Conservation (phyloP, 2,329 filamentous ascomycete genomes). For the Gremmenia infestans region DNA sequence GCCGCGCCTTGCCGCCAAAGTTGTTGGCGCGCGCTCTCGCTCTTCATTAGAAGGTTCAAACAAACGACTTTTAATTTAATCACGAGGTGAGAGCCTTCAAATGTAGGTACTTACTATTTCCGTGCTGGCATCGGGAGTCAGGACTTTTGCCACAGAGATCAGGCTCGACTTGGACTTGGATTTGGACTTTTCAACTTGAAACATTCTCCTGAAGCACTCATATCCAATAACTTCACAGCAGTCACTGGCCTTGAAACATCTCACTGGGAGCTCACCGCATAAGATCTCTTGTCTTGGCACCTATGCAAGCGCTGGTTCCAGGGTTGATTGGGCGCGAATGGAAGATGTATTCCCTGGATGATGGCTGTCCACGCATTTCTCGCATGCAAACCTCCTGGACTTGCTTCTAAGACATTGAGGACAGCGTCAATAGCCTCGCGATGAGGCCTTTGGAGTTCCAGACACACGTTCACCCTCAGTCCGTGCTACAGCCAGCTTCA, state of each 20-base stretch:
- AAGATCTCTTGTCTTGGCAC: constrained; percentile 7
- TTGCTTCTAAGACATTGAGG: constrained; percentile 8
- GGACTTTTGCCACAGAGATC: too few species aligned
- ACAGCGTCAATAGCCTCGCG: constrained; percentile 6
- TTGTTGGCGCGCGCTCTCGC: too few species aligned
- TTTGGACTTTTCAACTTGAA: constrained; percentile 17
- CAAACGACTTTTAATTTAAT: too few species aligned
- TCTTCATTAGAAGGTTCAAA: too few species aligned
- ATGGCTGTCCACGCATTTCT: constrained; percentile 11
- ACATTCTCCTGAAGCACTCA: constrained; percentile 17
- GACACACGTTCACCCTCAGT: constrained; percentile 6
- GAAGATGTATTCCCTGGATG: constrained; percentile 10
- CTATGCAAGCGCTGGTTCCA: constrained; percentile 20
- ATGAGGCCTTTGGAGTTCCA: constrained; percentile 22
- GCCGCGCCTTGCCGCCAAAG: neutral
- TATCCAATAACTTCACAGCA: constrained; percentile 21
- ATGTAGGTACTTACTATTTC: neutral
- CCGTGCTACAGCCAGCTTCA: constrained; percentile 6
- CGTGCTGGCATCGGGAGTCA: neutral
- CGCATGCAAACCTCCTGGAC: constrained; percentile 4
- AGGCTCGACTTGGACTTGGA: neutral
- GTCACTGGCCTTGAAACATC: constrained; percentile 20
- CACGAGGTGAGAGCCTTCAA: too few species aligned
- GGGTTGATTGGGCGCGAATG: constrained; percentile 15
- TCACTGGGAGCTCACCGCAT: constrained; percentile 9